Percentiles rank a stretch among this genome's conserved stretches.
Evolutionary conservation across 2,329 filamentous ascomycete species (phyloP).

Genomic region (Pseudogymnoascus verrucosus): DNA sequence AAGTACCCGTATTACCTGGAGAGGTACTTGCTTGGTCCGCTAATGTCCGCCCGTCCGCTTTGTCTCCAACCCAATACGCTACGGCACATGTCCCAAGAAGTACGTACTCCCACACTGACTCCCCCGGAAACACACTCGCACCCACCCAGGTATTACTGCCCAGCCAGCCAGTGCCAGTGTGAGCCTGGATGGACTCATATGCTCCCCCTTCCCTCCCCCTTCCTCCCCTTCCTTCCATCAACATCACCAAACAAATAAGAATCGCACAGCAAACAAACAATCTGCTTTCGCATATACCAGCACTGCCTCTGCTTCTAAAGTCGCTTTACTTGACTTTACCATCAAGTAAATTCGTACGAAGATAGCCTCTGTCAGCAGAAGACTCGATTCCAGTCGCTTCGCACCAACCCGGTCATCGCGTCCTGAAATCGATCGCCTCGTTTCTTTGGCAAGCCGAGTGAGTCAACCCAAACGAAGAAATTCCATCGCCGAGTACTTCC

Average conservation of each 20-base stretch:
- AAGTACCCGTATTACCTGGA: neutral
- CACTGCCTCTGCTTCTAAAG: neutral
- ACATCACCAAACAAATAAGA: conserved; percentile 38
- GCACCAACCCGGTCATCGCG: conserved; percentile 54
- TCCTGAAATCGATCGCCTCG: conserved; percentile 34
- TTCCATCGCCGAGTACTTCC: neutral
- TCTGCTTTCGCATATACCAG: conserved; percentile 15
- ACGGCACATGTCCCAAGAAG: neutral
- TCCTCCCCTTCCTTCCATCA: conserved; percentile 35
- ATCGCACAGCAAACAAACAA: conserved; percentile 31
- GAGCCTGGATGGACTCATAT: neutral
- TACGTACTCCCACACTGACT: neutral
- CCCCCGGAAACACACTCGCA: neutral
- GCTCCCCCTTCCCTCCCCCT: conserved; percentile 28
- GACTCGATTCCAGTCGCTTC: conserved; percentile 37
- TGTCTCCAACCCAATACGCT: neutral
- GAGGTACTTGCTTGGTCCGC: neutral
- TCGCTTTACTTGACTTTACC: conserved; percentile 3
- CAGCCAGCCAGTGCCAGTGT: neutral
- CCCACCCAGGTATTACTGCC: neutral
- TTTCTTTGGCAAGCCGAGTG: conserved; percentile 10
- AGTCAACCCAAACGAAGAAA: neutral
- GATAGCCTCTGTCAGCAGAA: neutral
- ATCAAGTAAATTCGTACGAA: neutral
- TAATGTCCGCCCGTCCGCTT: neutral